phyloP scores from a whole-genome alignment of 2,329 filamentous ascomycete species.

The Verticillium tricorpus region DNA sequence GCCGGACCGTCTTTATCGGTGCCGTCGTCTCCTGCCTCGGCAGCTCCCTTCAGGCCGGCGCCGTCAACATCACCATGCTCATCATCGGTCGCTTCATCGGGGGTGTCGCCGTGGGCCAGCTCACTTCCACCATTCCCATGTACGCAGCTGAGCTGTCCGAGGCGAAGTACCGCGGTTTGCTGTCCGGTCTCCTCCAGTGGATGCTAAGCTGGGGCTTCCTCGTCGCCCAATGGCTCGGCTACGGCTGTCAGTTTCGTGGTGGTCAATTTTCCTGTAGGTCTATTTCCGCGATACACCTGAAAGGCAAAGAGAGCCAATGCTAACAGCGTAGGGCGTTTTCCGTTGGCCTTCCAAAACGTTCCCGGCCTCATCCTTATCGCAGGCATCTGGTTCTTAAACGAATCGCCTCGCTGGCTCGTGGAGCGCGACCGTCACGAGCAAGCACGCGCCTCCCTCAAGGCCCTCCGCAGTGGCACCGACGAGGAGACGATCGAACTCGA shows the following conservation, averaged over 20 bases:
- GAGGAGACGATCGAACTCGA: slow-evolving; percentile 31
- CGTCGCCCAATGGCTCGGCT: slow-evolving; percentile 29
- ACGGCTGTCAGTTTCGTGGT: slow-evolving; percentile 22
- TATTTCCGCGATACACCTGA: neutral
- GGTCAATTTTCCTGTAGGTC: slow-evolving; percentile 21
- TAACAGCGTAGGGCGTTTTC: slow-evolving; percentile 22
- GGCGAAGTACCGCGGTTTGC: slow-evolving; percentile 29
- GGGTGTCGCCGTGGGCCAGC: slow-evolving; percentile 42
- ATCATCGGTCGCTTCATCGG: slow-evolving; percentile 45
- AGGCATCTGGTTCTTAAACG: slow-evolving; percentile 20
- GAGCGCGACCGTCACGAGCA: slow-evolving; percentile 29
- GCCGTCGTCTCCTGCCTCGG: slow-evolving; percentile 23
- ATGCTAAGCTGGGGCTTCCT: slow-evolving; percentile 37
- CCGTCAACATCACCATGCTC: slow-evolving; percentile 31
- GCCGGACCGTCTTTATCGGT: slow-evolving; percentile 22
- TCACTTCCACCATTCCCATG: slow-evolving; percentile 41
- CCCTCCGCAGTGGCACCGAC: slow-evolving; percentile 24
- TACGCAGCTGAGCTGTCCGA: slow-evolving; percentile 39
- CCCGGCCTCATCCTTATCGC: slow-evolving; percentile 16
- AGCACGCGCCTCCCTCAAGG: slow-evolving; percentile 27
- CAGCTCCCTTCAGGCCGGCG: slow-evolving; percentile 24
- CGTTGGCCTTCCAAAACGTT: slow-evolving; percentile 23
- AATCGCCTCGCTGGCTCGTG: slow-evolving; percentile 22
- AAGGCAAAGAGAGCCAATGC: neutral
- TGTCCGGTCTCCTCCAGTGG: slow-evolving; percentile 38